A percentile compares a stretch with the other conserved stretches of the same genome.
Conservation (phyloP, 805 yeast genomes). For the Lachancea sp. region DNA sequence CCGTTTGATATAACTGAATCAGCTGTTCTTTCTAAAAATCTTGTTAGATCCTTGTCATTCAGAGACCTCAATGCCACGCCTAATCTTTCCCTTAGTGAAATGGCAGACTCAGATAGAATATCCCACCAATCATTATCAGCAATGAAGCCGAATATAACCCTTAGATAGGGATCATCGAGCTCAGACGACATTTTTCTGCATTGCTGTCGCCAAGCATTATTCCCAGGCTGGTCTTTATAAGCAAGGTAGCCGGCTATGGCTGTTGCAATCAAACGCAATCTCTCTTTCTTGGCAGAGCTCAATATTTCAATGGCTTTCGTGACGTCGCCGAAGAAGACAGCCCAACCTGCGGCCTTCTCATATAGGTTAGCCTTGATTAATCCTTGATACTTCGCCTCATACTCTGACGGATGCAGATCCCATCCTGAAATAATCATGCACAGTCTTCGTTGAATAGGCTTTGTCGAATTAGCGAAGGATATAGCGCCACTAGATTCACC, state of each 20-base stretch:
- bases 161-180: constrained; percentile 77
- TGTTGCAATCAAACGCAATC: constrained; percentile 74
- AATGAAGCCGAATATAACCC: constrained; percentile 89
- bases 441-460: constrained; percentile 60
- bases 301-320: constrained; percentile 73
- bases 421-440: constrained; percentile 86
- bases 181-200: constrained; percentile 86
- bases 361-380: constrained; percentile 53
- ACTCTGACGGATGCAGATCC: constrained; percentile 71
- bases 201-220: constrained; percentile 87
- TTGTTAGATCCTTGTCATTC: constrained; percentile 69
- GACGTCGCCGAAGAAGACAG: constrained; percentile 88
- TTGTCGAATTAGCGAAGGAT: constrained; percentile 24
- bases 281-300: constrained; percentile 63
- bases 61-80: constrained; percentile 87
- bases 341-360: constrained; percentile 97
- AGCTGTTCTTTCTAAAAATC: constrained; percentile 64
- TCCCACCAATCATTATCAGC: constrained; percentile 97
- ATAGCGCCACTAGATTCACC: constrained; percentile 19
- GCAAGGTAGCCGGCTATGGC: constrained; percentile 84
- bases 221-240: constrained; percentile 36
- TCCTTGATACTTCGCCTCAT: constrained; percentile 58
- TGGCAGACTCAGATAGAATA: constrained; percentile 80
- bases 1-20: constrained; percentile 69
- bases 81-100: constrained; percentile 80